These are phyloP conservation scores for Fusarium verticillioides DNA, from an alignment of 2,329 filamentous ascomycete species.

Conservation along the genomic window DNA sequence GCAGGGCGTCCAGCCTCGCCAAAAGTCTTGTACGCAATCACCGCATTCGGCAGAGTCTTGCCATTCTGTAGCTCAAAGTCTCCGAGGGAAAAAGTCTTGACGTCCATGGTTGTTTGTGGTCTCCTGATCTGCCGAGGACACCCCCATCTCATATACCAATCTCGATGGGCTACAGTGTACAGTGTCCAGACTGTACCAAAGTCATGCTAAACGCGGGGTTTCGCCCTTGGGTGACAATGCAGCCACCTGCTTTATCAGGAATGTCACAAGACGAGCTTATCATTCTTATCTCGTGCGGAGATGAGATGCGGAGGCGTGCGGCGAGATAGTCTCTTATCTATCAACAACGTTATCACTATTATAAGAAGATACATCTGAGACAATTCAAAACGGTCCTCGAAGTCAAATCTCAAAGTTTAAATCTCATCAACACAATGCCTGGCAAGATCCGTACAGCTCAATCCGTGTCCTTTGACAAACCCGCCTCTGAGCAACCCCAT, in stretches of 20 bases:
- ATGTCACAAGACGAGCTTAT: constrained; percentile 32
- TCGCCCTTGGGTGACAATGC: constrained; percentile 31
- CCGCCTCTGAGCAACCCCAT: constrained; percentile 41
- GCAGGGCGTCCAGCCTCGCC: constrained; percentile 71
- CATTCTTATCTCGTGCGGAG: constrained; percentile 30
- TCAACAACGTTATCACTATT: neutral
- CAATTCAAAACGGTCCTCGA: neutral
- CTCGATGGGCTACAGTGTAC: neutral
- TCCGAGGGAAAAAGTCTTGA: constrained; percentile 63
- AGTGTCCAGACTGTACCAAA: neutral
- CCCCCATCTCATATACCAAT: constrained; percentile 6
- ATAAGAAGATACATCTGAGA: neutral
- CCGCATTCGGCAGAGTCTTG: constrained; percentile 69
- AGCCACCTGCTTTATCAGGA: constrained; percentile 26
- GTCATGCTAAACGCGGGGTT: constrained; percentile 10
- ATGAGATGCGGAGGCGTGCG: constrained; percentile 8
- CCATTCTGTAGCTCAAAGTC: constrained; percentile 75
- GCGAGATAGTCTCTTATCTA: constrained; percentile 18
- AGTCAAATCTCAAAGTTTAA: neutral
- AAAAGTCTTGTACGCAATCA: constrained; percentile 81
- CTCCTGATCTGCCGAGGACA: neutral
- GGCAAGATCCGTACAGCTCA: constrained; percentile 41
- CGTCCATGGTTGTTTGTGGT: constrained; percentile 10
- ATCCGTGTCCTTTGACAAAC: constrained; percentile 42
- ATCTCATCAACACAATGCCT: constrained; percentile 27